A percentile compares a stretch with the other conserved stretches of the same genome.
These are phyloP conservation scores for Vitis cinerea DNA, from an alignment of 164 flowering plant species.

Conservation along the genomic window DNA sequence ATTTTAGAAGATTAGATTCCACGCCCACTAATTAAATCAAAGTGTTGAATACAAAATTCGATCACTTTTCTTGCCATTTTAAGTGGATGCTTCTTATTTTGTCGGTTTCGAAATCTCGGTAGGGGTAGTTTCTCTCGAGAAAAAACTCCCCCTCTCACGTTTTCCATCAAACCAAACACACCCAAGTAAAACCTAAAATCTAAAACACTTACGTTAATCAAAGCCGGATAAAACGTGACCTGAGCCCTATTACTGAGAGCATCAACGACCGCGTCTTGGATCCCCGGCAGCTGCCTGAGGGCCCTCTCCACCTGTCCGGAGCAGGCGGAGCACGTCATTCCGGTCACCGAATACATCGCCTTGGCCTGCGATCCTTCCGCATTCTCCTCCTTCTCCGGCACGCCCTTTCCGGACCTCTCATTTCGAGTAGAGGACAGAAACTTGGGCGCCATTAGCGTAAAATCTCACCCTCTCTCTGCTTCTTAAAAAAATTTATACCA, in stretches of 20 bases:
- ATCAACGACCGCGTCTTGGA: slow-evolving; percentile 70
- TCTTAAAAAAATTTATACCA: too few species aligned
- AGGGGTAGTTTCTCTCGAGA: too few species aligned
- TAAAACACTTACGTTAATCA: slow-evolving; percentile 54
- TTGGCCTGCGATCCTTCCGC: slow-evolving; percentile 34
- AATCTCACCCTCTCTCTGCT: too few species aligned
- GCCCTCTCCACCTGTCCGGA: slow-evolving; percentile 86
- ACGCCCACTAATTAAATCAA: too few species aligned
- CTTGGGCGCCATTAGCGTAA: slow-evolving; percentile 45
- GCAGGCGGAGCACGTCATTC: slow-evolving; percentile 90
- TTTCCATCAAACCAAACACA: too few species aligned
- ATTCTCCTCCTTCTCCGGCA: slow-evolving; percentile 16
- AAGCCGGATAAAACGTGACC: slow-evolving; percentile 60
- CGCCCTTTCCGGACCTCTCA: slow-evolving; percentile 40
- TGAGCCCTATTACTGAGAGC: slow-evolving; percentile 67
- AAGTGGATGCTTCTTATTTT: too few species aligned
- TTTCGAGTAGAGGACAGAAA: slow-evolving; percentile 46
- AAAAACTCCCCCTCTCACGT: too few species aligned
- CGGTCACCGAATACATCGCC: slow-evolving; percentile 62
- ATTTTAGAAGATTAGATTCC: too few species aligned
- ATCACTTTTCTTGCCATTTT: too few species aligned
- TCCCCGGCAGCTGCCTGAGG: slow-evolving; percentile 74
- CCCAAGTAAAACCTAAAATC: too few species aligned
- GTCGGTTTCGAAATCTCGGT: too few species aligned
- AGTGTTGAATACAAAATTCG: too few species aligned